These are phyloP conservation scores for Pythium folliculosum DNA, from an alignment of 352 stramenopile genomes.

Conservation along the genomic window DNA sequence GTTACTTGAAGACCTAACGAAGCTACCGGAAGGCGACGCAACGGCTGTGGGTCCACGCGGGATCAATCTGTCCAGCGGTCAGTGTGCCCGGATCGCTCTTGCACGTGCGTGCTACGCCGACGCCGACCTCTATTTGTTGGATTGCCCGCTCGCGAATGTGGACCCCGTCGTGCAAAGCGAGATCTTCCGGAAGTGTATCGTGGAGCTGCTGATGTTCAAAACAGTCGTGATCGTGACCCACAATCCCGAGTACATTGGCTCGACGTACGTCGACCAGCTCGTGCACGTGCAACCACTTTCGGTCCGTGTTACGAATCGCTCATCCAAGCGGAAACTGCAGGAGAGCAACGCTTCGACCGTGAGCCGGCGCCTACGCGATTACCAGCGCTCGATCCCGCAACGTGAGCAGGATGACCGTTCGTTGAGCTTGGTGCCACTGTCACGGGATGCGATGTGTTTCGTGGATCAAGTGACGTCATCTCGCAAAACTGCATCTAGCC, in stretches of 20 bases:
- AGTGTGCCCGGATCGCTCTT: slow-evolving; percentile 66
- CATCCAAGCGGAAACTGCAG: too few species aligned
- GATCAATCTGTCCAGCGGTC: slow-evolving; percentile 90
- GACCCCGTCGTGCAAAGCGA: slow-evolving; percentile 90
- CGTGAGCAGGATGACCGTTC: too few species aligned
- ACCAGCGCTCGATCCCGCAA: not conserved
- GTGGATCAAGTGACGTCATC: too few species aligned
- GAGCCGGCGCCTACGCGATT: not conserved
- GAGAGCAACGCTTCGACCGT: not conserved
- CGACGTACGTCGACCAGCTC: slow-evolving; percentile 9
- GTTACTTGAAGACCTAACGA: slow-evolving; percentile 74
- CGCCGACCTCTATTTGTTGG: slow-evolving; percentile 75
- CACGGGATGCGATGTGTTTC: too few species aligned
- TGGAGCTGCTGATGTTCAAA: slow-evolving; percentile 29
- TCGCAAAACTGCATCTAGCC: too few species aligned
- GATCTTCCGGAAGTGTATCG: slow-evolving; percentile 57
- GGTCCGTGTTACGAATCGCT: not conserved
- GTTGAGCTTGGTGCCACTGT: too few species aligned
- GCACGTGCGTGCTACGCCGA: slow-evolving; percentile 53
- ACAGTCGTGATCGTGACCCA: slow-evolving; percentile 90
- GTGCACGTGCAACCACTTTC: not conserved
- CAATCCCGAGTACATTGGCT: slow-evolving; percentile 38
- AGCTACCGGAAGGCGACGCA: slow-evolving; percentile 77
- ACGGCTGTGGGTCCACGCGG: slow-evolving; percentile 93
- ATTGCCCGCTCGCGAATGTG: slow-evolving; percentile 88